phyloP scores from a whole-genome alignment of 345 rosid genomes.

The Dovyalis caffra region DNA sequence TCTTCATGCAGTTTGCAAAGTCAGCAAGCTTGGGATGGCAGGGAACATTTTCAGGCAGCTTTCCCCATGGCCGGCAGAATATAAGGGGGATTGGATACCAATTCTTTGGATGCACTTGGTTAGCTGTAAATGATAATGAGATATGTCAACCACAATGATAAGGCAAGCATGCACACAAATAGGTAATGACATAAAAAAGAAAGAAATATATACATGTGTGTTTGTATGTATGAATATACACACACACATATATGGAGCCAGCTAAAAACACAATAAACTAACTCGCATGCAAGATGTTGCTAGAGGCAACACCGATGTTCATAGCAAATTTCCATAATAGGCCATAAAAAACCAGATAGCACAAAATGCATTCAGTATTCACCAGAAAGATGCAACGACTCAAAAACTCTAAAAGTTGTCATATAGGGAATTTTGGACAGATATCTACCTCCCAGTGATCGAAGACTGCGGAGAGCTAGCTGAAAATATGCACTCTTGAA shows the following conservation, averaged over 20 bases:
- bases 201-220: too few relatives aligned
- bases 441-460: slow-evolving; percentile 91
- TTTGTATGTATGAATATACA: too few relatives aligned
- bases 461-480: slow-evolving; percentile 97
- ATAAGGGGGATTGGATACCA: slow-evolving; percentile 99
- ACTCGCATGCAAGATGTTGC: not conserved
- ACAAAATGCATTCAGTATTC: not conserved
- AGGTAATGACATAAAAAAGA: too few relatives aligned
- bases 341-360: not conserved
- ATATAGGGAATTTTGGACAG: not conserved
- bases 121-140: slow-evolving; percentile 51
- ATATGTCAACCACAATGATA: slow-evolving; percentile 8
- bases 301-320: not conserved
- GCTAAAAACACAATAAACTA: not conserved
- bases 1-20: slow-evolving; percentile 99
- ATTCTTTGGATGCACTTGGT: slow-evolving; percentile 98
- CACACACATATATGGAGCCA: too few relatives aligned
- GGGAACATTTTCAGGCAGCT: slow-evolving; percentile 96
- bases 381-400: not conserved
- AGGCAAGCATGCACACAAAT: not conserved
- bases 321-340: not conserved
- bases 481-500: slow-evolving; percentile 99
- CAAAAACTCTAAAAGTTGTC: not conserved
- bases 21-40: slow-evolving; percentile 99
- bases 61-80: slow-evolving; percentile 99